A percentile compares a stretch with the other conserved stretches of the same genome.
These are phyloP conservation scores for Pyricularia pennisetigena DNA, from an alignment of 2,329 filamentous ascomycete genomes.

Conservation along the genomic window DNA sequence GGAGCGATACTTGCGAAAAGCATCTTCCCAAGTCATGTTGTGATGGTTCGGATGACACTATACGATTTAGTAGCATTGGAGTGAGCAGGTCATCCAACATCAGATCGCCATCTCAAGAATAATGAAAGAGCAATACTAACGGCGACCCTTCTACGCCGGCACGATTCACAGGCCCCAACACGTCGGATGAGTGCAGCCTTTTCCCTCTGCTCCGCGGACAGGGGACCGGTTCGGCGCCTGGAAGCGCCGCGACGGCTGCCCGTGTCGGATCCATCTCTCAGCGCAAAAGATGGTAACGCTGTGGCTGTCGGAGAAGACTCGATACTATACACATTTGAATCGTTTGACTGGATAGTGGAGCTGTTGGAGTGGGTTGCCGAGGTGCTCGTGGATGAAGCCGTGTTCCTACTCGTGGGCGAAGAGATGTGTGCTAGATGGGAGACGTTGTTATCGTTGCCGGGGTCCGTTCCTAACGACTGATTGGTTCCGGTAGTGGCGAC, in stretches of 20 bases:
- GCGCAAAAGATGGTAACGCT: conserved; percentile 42
- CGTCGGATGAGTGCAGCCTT: conserved; percentile 50
- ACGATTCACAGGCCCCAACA: conserved; percentile 46
- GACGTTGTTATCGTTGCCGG: not conserved
- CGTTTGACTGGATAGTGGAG: conserved; percentile 28
- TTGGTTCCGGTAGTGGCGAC: not conserved
- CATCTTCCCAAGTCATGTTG: conserved; percentile 51
- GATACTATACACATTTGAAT: conserved; percentile 42
- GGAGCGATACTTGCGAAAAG: conserved; percentile 42
- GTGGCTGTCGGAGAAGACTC: conserved; percentile 38
- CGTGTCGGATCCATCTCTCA: conserved; percentile 44
- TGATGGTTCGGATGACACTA: conserved; percentile 53
- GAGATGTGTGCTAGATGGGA: not conserved
- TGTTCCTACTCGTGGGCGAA: conserved; percentile 34
- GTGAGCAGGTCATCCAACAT: not conserved
- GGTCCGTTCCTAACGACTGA: not conserved
- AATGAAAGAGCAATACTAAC: conserved; percentile 30
- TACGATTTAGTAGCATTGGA: conserved; percentile 4
- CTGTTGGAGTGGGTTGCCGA: conserved; percentile 32
- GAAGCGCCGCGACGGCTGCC: conserved; percentile 43
- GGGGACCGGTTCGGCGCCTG: conserved; percentile 47
- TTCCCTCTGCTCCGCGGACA: conserved; percentile 48
- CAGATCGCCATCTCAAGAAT: not conserved
- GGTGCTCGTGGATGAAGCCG: conserved; percentile 42
- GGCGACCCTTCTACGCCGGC: conserved; percentile 45